Percentiles rank a stretch among this genome's conserved stretches.
Conservation (phyloP, 208 protist species). For the Trypanosoma rangeli region DNA sequence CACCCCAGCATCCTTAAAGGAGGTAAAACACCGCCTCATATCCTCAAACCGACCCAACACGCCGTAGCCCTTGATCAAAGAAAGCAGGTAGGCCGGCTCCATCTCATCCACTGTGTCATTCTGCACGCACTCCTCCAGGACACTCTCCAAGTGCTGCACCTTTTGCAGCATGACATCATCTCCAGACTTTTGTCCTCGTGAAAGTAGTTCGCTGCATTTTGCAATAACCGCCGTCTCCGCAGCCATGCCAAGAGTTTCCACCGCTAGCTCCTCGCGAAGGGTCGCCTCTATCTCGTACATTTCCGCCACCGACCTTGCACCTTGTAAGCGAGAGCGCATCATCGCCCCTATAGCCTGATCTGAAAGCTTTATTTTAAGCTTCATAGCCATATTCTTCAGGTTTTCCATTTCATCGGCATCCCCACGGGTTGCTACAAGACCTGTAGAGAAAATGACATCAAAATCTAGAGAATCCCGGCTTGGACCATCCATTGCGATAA, state of each 20-base stretch:
- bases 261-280: conserved; percentile 45
- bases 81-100: conserved; percentile 53
- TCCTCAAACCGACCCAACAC: conserved; percentile 74
- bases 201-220: conserved; percentile 74
- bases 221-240: conserved; percentile 75
- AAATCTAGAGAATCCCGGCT: conserved; percentile 28
- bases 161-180: conserved; percentile 83
- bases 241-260: conserved; percentile 53
- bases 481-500: conserved; percentile 7
- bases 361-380: conserved; percentile 33
- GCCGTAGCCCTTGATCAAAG: conserved; percentile 85
- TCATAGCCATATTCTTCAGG: conserved; percentile 38
- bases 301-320: conserved; percentile 36
- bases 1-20: conserved; percentile 40
- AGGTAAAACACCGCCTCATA: conserved; percentile 74
- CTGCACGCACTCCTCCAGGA: conserved; percentile 57
- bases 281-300: conserved; percentile 62
- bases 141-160: conserved; percentile 61
- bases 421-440: conserved; percentile 49
- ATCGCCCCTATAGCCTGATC: conserved; percentile 61
- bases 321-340: conserved; percentile 36
- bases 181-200: conserved; percentile 41
- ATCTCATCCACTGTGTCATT: conserved; percentile 68
- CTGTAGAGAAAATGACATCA: conserved; percentile 50
- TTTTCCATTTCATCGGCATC: conserved; percentile 29